A percentile compares a stretch with the other conserved stretches of the same genome.
Evolutionary conservation across 768 basidiomycete genomes (phyloP).

Genomic region (Trametes elegans): DNA sequence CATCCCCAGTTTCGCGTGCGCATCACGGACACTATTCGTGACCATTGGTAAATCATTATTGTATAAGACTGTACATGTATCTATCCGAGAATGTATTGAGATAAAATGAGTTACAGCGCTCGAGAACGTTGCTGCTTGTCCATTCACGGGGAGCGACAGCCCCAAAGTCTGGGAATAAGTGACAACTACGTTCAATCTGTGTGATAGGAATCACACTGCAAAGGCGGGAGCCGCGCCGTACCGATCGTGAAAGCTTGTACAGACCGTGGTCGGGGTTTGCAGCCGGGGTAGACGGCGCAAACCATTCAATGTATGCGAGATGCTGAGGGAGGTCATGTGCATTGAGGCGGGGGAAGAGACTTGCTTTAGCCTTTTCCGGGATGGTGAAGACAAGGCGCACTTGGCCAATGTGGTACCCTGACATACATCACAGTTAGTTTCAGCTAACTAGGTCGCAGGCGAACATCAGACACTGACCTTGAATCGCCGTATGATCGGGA

Average conservation of each 20-base stretch:
- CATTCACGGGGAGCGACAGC: conserved; percentile 3
- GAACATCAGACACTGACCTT: not conserved
- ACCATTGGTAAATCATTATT: not conserved
- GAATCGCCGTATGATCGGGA: not conserved
- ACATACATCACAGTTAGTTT: not conserved
- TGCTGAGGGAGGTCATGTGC: conserved; percentile 8
- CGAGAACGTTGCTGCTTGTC: conserved; percentile 14
- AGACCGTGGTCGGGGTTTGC: conserved; percentile 25
- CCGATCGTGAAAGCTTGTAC: conserved; percentile 24
- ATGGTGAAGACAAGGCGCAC: conserved; percentile 30
- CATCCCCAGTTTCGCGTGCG: not conserved
- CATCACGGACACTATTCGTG: not conserved
- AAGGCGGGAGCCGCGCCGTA: conserved; percentile 10
- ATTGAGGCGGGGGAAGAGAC: not conserved
- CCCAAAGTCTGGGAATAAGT: conserved; percentile 8
- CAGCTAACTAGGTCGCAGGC: not conserved
- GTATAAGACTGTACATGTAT: not conserved
- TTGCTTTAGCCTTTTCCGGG: conserved; percentile 3
- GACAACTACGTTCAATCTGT: conserved; percentile 8
- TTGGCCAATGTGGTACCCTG: conserved; percentile 26
- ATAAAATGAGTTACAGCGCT: conserved; percentile 6
- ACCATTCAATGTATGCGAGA: conserved; percentile 34
- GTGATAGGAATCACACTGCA: conserved; percentile 6
- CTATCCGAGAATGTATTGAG: conserved; percentile 11
- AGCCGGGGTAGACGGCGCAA: conserved; percentile 19